phyloP scores from a whole-genome alignment of 805 yeast genomes.

The Teunomyces gatunensis region DNA sequence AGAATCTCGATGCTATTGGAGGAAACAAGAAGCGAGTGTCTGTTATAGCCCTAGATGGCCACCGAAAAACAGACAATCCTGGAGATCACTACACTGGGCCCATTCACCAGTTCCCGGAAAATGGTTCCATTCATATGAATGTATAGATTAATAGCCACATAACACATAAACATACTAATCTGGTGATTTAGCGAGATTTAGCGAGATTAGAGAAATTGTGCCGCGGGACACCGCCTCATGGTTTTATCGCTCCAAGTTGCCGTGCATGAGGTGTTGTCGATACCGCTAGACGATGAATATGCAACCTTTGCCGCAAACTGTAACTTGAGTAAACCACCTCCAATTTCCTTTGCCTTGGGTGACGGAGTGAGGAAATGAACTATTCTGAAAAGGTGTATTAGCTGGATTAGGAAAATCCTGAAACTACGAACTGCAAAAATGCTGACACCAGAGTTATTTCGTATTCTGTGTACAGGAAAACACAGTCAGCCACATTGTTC shows the following conservation, averaged over 20 bases:
- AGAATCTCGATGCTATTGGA: slow-evolving; percentile 17
- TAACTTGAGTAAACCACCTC: background rate
- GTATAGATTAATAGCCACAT: background rate
- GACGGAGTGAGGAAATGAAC: background rate
- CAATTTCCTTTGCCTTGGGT: too few relatives aligned
- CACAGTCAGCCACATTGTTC: background rate
- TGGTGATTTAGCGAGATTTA: slow-evolving; percentile 1
- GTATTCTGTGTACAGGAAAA: background rate
- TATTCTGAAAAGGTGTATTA: background rate
- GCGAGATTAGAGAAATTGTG: slow-evolving; percentile 2
- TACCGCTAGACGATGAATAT: background rate
- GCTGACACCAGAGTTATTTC: background rate
- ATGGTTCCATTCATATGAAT: slow-evolving; percentile 2
- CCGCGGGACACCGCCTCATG: slow-evolving; percentile 1
- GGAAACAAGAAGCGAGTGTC: slow-evolving; percentile 4
- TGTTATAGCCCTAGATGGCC: slow-evolving; percentile 1
- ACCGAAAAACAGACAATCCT: slow-evolving; percentile 2
- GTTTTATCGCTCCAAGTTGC: background rate
- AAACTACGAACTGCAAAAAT: background rate
- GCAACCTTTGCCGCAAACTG: background rate
- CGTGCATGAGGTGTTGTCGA: background rate
- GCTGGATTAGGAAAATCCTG: background rate
- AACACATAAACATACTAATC: background rate
- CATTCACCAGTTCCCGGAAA: background rate
- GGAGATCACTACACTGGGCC: slow-evolving; percentile 1